Evolutionary conservation across 768 basidiomycete species (phyloP).

Genomic region (Pleurotus citrinopileatus): DNA sequence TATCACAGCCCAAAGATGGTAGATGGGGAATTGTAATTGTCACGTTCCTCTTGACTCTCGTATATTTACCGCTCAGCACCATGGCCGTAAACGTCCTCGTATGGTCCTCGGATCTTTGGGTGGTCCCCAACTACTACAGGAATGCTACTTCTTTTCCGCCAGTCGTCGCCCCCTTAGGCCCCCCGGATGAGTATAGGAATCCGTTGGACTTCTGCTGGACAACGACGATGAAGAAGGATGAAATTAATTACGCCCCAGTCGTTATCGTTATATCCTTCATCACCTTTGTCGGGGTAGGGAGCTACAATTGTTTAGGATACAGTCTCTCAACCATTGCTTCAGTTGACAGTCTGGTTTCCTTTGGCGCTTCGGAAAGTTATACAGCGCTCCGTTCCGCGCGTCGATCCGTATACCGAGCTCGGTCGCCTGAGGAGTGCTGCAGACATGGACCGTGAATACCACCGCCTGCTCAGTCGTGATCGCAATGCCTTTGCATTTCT

Average conservation of each 20-base stretch:
- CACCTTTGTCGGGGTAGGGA: constrained; percentile 49
- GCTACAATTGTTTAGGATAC: not conserved
- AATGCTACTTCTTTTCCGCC: constrained; percentile 55
- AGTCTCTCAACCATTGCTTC: not conserved
- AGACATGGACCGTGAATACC: constrained; percentile 71
- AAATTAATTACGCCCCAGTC: constrained; percentile 66
- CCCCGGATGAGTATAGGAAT: constrained; percentile 51
- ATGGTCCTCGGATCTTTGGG: constrained; percentile 79
- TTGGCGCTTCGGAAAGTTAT: constrained; percentile 58
- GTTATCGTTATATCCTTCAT: constrained; percentile 56
- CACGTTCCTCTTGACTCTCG: constrained; percentile 62
- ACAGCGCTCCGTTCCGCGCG: constrained; percentile 52
- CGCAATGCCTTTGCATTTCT: constrained; percentile 68
- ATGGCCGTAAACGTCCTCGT: constrained; percentile 74
- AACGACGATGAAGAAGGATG: constrained; percentile 69
- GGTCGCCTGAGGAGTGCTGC: constrained; percentile 52
- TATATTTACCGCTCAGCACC: constrained; percentile 77
- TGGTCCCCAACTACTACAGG: constrained; percentile 63
- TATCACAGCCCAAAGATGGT: constrained; percentile 33
- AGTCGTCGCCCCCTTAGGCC: constrained; percentile 48
- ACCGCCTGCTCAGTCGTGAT: constrained; percentile 61
- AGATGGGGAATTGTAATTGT: constrained; percentile 56
- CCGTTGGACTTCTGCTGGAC: constrained; percentile 77
- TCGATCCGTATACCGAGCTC: constrained; percentile 70
- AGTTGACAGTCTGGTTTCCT: constrained; percentile 75